Base-by-base conservation (phyloP, 768 basidiomycete species). In the Gymnopilus junonius region DNA sequence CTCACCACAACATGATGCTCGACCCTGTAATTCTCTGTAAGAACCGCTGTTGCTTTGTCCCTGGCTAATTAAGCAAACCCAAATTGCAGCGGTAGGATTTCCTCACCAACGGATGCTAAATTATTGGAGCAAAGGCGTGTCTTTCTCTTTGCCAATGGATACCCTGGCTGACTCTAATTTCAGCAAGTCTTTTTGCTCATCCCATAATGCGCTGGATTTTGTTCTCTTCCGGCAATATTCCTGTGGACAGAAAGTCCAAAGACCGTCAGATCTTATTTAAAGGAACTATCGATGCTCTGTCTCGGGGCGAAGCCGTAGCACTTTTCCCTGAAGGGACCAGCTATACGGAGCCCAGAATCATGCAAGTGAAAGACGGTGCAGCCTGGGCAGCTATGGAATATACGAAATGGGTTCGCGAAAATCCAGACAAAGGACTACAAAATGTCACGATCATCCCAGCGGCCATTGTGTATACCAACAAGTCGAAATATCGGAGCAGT, bases 371-470 rank as follows among this genome's bases (percentile, higher is more conserved):
- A 71, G 96, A 99, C 69, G 97, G 97, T 29, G 92, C 93, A 34
- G 88, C 95, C 11, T 98, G 95, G 95, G 91, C 94, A 53, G 93
- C 95, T 4, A 81, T 98, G 66, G 97, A 99, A 77, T 99, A 95
- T 74, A 82, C 87, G 10, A 90, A 91, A 69, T 95, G 93, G 87
- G 80, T 86, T 37, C 78, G 77, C 63, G 86, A 88, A 59, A 80
- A 87, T 69, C 81, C 85, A 27, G 80, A 80, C 63, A 73, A 75
- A 55, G 80, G 75, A 34, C 67, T 73, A 34, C 76, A 83, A 67
- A 82, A 84, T 23, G 84, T 92, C 4, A 79, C 83, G 27, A 85
- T 98, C 65, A 78, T 97, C 39, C 95, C 96, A 7, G 87, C 89
- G 21, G 88, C 93, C 4, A 95, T 99, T 65, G 94, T 94, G 14